Conservation (phyloP, 2,329 filamentous ascomycete genomes). For the Davidsoniella neocaledoniae region DNA sequence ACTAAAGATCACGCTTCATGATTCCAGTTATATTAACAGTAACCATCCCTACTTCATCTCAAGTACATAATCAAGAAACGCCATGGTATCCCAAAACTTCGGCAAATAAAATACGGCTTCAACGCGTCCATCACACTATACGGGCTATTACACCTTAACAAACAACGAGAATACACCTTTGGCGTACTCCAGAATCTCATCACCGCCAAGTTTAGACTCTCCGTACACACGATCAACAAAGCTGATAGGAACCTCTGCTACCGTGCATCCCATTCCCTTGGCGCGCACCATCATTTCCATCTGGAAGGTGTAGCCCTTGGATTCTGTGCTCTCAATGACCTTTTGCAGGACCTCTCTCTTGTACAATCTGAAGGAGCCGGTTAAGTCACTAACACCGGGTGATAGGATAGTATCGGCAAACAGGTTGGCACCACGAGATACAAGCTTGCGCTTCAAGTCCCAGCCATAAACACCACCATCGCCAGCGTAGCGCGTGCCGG, state of each 20-base stretch:
- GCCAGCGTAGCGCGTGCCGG: slow-evolving; percentile 83
- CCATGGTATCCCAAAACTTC: neutral
- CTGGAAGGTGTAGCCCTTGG: slow-evolving; percentile 97
- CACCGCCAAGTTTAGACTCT: slow-evolving; percentile 82
- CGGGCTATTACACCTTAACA: slow-evolving; percentile 46
- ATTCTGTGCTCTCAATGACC: slow-evolving; percentile 80
- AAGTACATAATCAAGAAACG: neutral
- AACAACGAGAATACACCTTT: slow-evolving; percentile 68
- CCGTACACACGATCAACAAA: slow-evolving; percentile 95
- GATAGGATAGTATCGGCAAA: slow-evolving; percentile 89
- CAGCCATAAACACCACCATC: slow-evolving; percentile 85
- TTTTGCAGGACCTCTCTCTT: slow-evolving; percentile 80
- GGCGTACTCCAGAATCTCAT: slow-evolving; percentile 92
- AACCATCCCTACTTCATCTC: too few species aligned
- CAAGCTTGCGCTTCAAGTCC: slow-evolving; percentile 82
- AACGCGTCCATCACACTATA: neutral
- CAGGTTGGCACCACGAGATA: slow-evolving; percentile 76
- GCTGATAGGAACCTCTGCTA: slow-evolving; percentile 87
- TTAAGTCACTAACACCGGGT: slow-evolving; percentile 89
- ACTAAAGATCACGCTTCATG: neutral
- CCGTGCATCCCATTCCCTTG: slow-evolving; percentile 86
- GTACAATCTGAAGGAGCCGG: slow-evolving; percentile 86
- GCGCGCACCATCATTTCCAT: slow-evolving; percentile 99
- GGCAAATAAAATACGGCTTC: neutral
- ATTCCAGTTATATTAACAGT: neutral